Conservation (phyloP, 192 early-diverging fungal genomes). For the Gorgonomyces haynaldii region DNA sequence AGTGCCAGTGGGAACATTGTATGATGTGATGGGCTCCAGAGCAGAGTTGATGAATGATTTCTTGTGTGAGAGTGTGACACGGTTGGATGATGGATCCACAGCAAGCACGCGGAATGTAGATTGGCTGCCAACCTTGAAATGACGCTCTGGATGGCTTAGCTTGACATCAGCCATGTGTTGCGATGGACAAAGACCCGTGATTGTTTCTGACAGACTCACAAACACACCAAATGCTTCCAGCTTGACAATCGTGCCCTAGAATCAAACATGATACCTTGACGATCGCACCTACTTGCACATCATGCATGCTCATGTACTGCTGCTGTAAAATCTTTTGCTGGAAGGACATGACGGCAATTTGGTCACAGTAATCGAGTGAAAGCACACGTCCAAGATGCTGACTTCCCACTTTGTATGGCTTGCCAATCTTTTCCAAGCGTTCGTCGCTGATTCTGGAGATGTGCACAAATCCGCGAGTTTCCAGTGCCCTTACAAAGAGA, state of each 20-base stretch:
- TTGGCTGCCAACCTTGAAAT: slow-evolving; percentile 63
- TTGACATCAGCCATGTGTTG: slow-evolving; percentile 63
- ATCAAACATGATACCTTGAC: slow-evolving; percentile 31
- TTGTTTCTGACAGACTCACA: slow-evolving; percentile 20
- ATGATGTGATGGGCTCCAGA: slow-evolving; percentile 50
- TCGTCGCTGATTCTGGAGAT: slow-evolving; percentile 61
- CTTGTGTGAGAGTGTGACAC: slow-evolving; percentile 62
- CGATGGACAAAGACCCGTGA: slow-evolving; percentile 63
- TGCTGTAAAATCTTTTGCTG: slow-evolving; percentile 58
- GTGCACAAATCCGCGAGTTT: slow-evolving; percentile 43
- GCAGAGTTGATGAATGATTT: slow-evolving; percentile 59
- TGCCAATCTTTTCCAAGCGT: slow-evolving; percentile 34
- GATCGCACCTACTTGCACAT: slow-evolving; percentile 52
- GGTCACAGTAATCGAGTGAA: slow-evolving; percentile 65
- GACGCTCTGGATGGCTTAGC: slow-evolving; percentile 60
- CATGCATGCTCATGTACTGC: slow-evolving; percentile 52
- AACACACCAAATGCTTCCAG: slow-evolving; percentile 24
- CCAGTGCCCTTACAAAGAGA: slow-evolving; percentile 39
- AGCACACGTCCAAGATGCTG: slow-evolving; percentile 68
- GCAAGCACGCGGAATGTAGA: slow-evolving; percentile 57
- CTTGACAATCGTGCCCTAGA: slow-evolving; percentile 24
- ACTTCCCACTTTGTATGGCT: slow-evolving; percentile 50
- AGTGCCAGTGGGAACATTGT: slow-evolving; percentile 47
- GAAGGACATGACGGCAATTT: slow-evolving; percentile 59
- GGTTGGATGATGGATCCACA: slow-evolving; percentile 36